phyloP scores from a whole-genome alignment of 331 rosid species.

The Phaseolus coccineus region DNA sequence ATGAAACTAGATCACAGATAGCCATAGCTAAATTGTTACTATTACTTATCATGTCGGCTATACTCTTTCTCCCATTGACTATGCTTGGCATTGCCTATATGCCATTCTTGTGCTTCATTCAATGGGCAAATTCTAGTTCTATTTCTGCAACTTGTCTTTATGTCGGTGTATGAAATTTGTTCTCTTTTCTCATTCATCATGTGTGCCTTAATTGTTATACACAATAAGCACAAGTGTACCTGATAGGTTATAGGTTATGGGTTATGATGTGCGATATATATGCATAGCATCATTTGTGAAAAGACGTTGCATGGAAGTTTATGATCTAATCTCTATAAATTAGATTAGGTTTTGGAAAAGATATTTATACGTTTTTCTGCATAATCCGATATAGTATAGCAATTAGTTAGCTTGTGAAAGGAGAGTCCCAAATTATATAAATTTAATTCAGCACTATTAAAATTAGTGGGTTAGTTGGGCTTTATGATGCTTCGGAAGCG shows the following conservation, averaged over 20 bases:
- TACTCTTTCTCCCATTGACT: not conserved
- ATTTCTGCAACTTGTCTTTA: not conserved
- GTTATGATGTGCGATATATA: not conserved
- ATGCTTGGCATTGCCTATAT: conserved; percentile 2
- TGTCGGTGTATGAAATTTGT: not conserved
- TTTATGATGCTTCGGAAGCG: not conserved
- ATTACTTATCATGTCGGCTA: not conserved
- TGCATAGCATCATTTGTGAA: not conserved
- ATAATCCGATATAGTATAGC: not conserved
- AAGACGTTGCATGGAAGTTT: not conserved
- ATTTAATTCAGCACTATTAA: not conserved
- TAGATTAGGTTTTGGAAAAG: not conserved
- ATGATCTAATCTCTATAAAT: not conserved
- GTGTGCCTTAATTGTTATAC: not conserved
- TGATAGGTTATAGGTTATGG: not conserved
- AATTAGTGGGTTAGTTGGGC: not conserved
- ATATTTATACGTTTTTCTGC: not conserved
- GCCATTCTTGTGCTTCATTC: not conserved
- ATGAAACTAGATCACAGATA: conserved; percentile 26
- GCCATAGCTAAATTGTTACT: not conserved
- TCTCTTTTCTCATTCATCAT: conserved; percentile 2
- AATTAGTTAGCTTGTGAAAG: not conserved
- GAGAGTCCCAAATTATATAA: not conserved
- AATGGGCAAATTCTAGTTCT: not conserved
- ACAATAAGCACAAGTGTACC: not conserved